Base-by-base conservation (phyloP, 2,329 filamentous ascomycete genomes). In the Phialocephala subalpina region DNA sequence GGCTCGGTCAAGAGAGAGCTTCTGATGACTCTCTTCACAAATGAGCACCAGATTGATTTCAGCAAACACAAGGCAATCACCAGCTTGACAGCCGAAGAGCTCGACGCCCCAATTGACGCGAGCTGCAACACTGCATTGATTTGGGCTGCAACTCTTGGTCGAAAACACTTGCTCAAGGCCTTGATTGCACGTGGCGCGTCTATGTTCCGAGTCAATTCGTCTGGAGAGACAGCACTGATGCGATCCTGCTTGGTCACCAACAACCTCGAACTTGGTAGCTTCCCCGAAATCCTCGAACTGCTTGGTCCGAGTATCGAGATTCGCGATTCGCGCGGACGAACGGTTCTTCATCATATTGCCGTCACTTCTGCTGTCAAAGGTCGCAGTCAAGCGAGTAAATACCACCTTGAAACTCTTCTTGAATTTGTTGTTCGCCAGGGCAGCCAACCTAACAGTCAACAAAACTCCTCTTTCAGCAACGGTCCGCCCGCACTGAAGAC, bases 311-410 rank as follows among this genome's bases (percentile, higher is more conserved):
- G 95, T 0, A 97, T 99, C 68, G 94, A 98, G 72, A 89, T 97
- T 52, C 87, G 93, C 25, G 96, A 99, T 77, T 88, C 92, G 53
- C 94, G 94, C 78, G 94, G 94, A 9, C 87, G 96, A 42, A 98
- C 95, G 0, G 94, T 98, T 16, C 82, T 99, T 27, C 96, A 99
- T 76, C 96, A 99, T 76, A 98, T 99, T 73, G 94, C 96, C 5
- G 89, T 98, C 38, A 97, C 96, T 18, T 97, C 94, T 68, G 96
- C 94, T 7, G 96, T 98, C 73, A 97, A 97, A 77, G 95, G 95
- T 7, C 89, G 96, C 58, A 94, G 93, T 65, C 90, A 93, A 49
- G 95, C 96, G 25, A 97, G 94, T 77, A 92, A 95, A 70, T 97
- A 98, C 77, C 99, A 99, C 74, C 87, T 99, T 1, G 96, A 99